Base-by-base conservation (phyloP, 768 basidiomycete species). In the Agrocybe pediades region DNA sequence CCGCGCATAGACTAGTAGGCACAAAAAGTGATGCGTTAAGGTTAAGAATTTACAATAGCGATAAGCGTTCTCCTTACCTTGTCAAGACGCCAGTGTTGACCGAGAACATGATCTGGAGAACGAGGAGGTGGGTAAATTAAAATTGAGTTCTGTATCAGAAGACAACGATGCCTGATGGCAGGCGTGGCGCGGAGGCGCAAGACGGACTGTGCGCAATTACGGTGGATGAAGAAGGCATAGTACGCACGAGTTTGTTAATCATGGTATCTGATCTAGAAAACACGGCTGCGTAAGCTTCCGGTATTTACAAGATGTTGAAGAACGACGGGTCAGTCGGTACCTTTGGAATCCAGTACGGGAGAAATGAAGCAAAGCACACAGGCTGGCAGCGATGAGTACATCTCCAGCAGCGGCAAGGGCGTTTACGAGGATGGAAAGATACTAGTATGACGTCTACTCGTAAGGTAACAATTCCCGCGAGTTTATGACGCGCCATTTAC, bases 341-440 rank as follows among this genome's bases (percentile, higher is more conserved):
- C 66, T 74, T 21, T 68, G 68, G 65, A 79, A 80, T 6, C 79
- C 77, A 33, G 79, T 78, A 24, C 78, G 74, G 9, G 74, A 75
- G 16, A 56, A 57, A 20, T 72, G 71, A 19, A 81, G 67, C 25
- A 80, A 62, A 4, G 49, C 51, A 53, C 72, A 75, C 19, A 80
- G 68, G 9, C 69, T 61, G 7, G 47, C 61, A 0, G 80, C 77
- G 30, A 82, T 81, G 36, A 79, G 55, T 26, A 77, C 56, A 40
- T 82, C 80, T 7, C 76, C 74, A 2, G 64, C 71, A 0, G 78
- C 75, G 1, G 77, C 70, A 5, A 74, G 57, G 0, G 66, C 70
- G 51, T 81, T 82, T 43, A 81, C 67, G 16, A 72, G 33, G 52
- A 74, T 71, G 0, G 77, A 76, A 25, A 80, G 64, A 20, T 49